Base-by-base conservation (phyloP, 176 grass and related monocot species). In the Oryza meyeriana region DNA sequence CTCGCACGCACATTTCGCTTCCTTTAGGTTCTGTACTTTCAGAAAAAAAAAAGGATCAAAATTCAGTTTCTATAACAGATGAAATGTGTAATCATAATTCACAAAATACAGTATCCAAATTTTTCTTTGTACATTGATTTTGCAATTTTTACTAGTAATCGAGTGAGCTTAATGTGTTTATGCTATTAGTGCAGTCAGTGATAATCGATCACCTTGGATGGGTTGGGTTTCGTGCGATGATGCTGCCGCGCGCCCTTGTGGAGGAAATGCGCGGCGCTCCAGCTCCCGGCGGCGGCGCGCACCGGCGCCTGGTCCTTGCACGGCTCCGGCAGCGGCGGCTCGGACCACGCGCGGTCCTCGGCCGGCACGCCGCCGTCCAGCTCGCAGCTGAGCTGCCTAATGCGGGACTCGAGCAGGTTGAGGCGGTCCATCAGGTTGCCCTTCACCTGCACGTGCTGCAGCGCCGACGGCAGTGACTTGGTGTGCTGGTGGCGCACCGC, bases 361-460 rank as follows among this genome's bases (percentile, higher is more conserved):
- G n/a, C 22, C 32, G 16, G 14, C 45, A 4, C 3, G 14, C 41
- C 42, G 13, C 45, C 45, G 45, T 84, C 89, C 10, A 84, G 76
- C 69, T 84, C 81, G 89, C 71, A 71, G 77, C 85, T 85, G 71
- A 91, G 71, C 89, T 91, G 89, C 80, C 45, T 57, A 78, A 91
- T 85, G 20, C 85, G 85, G 0, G 89, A 81, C 85, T 91, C 81
- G 3, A 88, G 89, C 77, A 91, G 71, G 85, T 84, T 77, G 57
- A 91, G 89, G 66, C 81, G 85, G 61, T 88, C 85, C 89, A 85
- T 91, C 70, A 91, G 85, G 32, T 72, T 8, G 76, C 64, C 85
- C 58, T 63, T 42, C 32, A 69, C 33, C 65, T 75, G 71, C 69
- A 58, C 70, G 31, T 86, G 67, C 66, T 74, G 76, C 41, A 91